These are phyloP conservation scores for Aureobasidium sp. DNA, from an alignment of 2,329 filamentous ascomycete genomes.

Conservation along the genomic window DNA sequence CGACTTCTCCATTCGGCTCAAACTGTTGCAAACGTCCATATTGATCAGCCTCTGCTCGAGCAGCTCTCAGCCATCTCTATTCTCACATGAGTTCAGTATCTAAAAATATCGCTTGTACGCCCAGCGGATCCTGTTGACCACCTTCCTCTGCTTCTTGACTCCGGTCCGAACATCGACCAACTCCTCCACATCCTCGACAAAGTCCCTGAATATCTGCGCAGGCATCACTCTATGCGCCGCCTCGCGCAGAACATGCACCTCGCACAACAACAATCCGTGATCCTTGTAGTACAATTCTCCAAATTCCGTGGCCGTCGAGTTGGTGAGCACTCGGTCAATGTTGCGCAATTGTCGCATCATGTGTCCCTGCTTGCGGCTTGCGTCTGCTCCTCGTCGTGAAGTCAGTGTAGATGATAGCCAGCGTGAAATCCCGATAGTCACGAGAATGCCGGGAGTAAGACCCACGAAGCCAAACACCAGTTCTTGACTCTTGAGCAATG, in stretches of 20 bases:
- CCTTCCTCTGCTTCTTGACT: conserved; percentile 66
- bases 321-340: conserved; percentile 60
- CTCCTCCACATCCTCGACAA: conserved; percentile 80
- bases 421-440: conserved; percentile 64
- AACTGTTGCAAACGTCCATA: conserved; percentile 2
- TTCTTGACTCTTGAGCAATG: conserved; percentile 89
- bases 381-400: conserved; percentile 58
- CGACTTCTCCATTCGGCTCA: background rate
- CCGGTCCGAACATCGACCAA: conserved; percentile 72
- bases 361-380: conserved; percentile 57
- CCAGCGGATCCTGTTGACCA: conserved; percentile 81
- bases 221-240: conserved; percentile 62
- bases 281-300: conserved; percentile 83
- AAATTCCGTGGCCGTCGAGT: conserved; percentile 53
- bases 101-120: conserved; percentile 69
- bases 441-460: conserved; percentile 83
- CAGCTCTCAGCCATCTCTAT: background rate
- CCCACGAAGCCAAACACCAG: conserved; percentile 97
- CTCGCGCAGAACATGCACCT: conserved; percentile 73
- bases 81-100: background rate
- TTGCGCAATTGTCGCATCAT: conserved; percentile 75
- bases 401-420: conserved; percentile 66
- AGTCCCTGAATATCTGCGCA: conserved; percentile 68
- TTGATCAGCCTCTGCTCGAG: background rate
- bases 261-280: conserved; percentile 80